phyloP scores from a whole-genome alignment of 495 filamentous ascomycete species.

The Lichina pygmaea region DNA sequence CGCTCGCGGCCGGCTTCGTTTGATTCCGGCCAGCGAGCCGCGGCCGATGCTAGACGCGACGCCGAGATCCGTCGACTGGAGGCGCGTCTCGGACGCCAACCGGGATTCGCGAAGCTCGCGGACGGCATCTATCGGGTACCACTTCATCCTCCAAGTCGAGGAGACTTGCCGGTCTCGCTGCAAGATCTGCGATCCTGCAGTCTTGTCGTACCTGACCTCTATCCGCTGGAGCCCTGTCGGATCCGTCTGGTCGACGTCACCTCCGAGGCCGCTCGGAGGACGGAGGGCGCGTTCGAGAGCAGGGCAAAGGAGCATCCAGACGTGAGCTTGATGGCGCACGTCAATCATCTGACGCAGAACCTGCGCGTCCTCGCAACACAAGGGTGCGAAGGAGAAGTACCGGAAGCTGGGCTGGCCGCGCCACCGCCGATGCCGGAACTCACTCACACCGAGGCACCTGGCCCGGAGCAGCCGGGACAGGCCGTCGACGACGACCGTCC shows the following conservation, averaged over 20 bases:
- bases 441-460: constrained; percentile 6
- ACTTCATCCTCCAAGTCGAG: constrained; percentile 34
- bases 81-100: constrained; percentile 42
- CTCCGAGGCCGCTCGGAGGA: constrained; percentile 25
- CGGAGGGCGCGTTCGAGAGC: constrained; percentile 37
- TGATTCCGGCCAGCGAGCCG: constrained; percentile 21
- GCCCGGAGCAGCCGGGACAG: constrained; percentile 2
- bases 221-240: constrained; percentile 41
- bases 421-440: constrained; percentile 6
- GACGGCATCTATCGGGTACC: constrained; percentile 52
- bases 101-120: constrained; percentile 38
- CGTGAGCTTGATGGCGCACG: constrained; percentile 38
- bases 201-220: constrained; percentile 42
- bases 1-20: too few relatives aligned
- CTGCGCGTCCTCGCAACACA: constrained; percentile 37
- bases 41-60: constrained; percentile 35
- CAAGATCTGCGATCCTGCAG: constrained; percentile 35
- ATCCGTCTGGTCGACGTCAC: constrained; percentile 38
- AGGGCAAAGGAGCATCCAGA: constrained; percentile 28
- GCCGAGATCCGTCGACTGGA: constrained; percentile 49
- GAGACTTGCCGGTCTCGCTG: constrained; percentile 32
- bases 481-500: constrained; percentile 19
- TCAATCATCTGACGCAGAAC: constrained; percentile 57
- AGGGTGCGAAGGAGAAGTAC: not conserved
- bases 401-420: constrained; percentile 9